A percentile compares a stretch with the other conserved stretches of the same genome.
Conservation (phyloP, 306 rosid species). For the Glycine soja region DNA sequence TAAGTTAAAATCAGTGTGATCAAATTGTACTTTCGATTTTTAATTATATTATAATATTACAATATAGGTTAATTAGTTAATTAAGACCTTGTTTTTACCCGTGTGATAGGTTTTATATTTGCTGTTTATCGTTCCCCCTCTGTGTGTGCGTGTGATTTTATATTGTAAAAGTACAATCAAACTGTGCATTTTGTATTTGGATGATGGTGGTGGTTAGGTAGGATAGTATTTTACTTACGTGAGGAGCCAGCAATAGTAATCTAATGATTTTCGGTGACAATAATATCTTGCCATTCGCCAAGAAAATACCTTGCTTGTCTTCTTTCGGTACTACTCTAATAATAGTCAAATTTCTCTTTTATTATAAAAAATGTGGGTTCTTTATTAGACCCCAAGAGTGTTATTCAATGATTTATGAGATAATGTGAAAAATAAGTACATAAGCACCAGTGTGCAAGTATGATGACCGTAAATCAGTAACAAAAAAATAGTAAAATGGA, state of each 20-base stretch:
- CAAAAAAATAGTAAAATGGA: too few species aligned
- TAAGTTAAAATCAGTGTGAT: not conserved
- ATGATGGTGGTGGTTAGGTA: constrained; percentile 32
- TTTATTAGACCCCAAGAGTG: not conserved
- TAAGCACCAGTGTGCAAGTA: not conserved
- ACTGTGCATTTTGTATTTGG: not conserved
- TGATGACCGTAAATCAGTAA: not conserved
- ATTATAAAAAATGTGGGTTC: too few species aligned
- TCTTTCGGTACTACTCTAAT: not conserved
- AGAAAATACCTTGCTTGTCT: too few species aligned
- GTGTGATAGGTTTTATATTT: not conserved
- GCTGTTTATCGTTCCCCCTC: not conserved
- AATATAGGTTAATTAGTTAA: not conserved
- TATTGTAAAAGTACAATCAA: not conserved
- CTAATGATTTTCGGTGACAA: not conserved
- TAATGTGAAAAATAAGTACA: not conserved
- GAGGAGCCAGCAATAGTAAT: not conserved
- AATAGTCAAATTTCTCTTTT: not conserved
- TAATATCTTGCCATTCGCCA: too few species aligned
- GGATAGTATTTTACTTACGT: not conserved
- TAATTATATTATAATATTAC: too few species aligned
- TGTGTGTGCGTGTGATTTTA: not conserved
- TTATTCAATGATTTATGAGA: not conserved
- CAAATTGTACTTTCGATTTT: not conserved
- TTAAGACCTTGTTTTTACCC: not conserved